Evolutionary conservation across 2,329 filamentous ascomycete genomes (phyloP), one percentile per base, ranked within the genome.

Genomic region (Penicillium expansum): DNA sequence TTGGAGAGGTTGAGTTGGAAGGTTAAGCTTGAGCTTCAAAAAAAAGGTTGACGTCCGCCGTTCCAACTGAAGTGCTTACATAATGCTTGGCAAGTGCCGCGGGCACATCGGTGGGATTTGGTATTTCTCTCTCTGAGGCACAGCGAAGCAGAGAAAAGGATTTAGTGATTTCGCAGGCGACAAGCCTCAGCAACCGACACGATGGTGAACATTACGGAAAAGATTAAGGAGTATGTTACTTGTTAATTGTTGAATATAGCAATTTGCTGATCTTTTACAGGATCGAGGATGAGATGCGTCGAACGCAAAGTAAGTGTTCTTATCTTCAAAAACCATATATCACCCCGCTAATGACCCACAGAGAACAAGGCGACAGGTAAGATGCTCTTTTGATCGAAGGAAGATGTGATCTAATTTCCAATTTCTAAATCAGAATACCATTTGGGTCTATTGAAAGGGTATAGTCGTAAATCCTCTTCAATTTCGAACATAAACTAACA

Each of bases 191-290:
- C 50, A 56, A 68, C 64, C 64, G 69, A 47, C 74, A 78, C 71
- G 70, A 99, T 99, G 94, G 94, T 97, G 77, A 97, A 97, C 81
- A 99, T 99, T 66, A 97, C 94, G 65, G 95, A 99, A 55, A 97
- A 96, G 84, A 99, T 99, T 81, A 99, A 99, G 83, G 94, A 97
- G 93, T 96, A 78, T 74, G 65, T 61, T 10, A 10, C 30, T n/a
- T 18, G 55, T 39, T 41, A 14, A 24, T 49, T 9, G 30, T 47
- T 48, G 27, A 58, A 57, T 70, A 22, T 6, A 0, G 3, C 33
- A 29, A 18, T 52, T 39, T 52, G 9, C 52, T 60, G 27, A 67
- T 43, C 50, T 56, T 52, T 55, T 52, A 41, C 67, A 97, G 93
- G 87, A 99, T 99, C 71, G 94, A 99, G 85, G 92, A 96, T 79